Percentiles rank a stretch among this genome's conserved stretches.
Conservation (phyloP, 2,329 filamentous ascomycete species). For the Fusarium nodosum region DNA sequence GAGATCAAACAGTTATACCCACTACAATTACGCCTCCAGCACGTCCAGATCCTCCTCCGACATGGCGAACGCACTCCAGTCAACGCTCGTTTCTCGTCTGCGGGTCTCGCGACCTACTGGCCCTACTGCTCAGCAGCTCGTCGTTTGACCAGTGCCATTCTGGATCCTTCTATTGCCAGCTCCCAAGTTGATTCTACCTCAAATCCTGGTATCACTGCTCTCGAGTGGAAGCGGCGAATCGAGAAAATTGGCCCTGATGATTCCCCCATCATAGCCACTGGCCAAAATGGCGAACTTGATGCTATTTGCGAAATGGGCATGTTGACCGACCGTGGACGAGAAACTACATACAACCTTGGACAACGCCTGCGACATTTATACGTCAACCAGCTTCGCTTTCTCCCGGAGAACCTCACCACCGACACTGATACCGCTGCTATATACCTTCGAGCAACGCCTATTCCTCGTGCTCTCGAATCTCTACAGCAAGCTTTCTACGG, state of each 20-base stretch:
- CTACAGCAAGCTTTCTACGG: slow-evolving; percentile 81
- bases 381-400: slow-evolving; percentile 79
- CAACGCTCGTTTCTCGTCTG: slow-evolving; percentile 87
- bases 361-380: slow-evolving; percentile 78
- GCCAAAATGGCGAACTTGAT: slow-evolving; percentile 79
- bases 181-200: slow-evolving; percentile 47
- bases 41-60: slow-evolving; percentile 88
- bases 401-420: slow-evolving; percentile 70
- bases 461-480: slow-evolving; percentile 82
- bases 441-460: slow-evolving; percentile 80
- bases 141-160: slow-evolving; percentile 71
- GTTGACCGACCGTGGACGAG: slow-evolving; percentile 80
- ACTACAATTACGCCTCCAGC: slow-evolving; percentile 80
- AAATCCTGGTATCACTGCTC: slow-evolving; percentile 56
- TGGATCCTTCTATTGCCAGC: slow-evolving; percentile 58
- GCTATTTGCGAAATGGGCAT: slow-evolving; percentile 83
- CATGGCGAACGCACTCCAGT: slow-evolving; percentile 89
- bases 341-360: slow-evolving; percentile 78
- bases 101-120: slow-evolving; percentile 79
- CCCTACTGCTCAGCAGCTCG: slow-evolving; percentile 87
- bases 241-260: slow-evolving; percentile 84
- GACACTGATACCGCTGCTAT: slow-evolving; percentile 69
- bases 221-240: slow-evolving; percentile 78
- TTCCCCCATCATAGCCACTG: slow-evolving; percentile 76
- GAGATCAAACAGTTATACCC: slow-evolving; percentile 89